phyloP scores from a whole-genome alignment of 202 grass and related monocot genomes.

The Alloteropsis angusta region DNA sequence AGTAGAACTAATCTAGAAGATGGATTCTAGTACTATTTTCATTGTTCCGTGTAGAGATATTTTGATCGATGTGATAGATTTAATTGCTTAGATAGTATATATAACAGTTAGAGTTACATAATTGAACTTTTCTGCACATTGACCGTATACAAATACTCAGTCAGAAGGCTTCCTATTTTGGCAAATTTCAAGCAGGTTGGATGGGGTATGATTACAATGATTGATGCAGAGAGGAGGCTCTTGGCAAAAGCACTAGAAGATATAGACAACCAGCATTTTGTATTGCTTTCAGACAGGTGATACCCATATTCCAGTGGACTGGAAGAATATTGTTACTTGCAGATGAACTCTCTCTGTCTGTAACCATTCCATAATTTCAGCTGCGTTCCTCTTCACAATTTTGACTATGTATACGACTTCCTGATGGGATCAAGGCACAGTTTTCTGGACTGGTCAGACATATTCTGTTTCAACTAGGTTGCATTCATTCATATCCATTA shows the following conservation, averaged over 20 bases:
- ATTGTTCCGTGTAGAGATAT: neutral
- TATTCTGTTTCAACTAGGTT: neutral
- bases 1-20: neutral
- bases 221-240: constrained; percentile 47
- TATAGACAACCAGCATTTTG: constrained; percentile 55
- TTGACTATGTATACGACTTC: constrained; percentile 55
- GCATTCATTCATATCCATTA: constrained; percentile 17
- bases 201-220: constrained; percentile 50
- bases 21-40: neutral
- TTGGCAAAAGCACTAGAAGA: constrained; percentile 53
- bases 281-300: constrained; percentile 66
- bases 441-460: constrained; percentile 54
- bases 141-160: neutral
- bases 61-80: neutral
- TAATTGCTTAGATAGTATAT: neutral
- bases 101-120: neutral
- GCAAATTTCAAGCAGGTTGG: constrained; percentile 11
- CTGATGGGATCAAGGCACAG: constrained; percentile 52
- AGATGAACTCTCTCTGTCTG: neutral
- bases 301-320: neutral
- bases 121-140: neutral
- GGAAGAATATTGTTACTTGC: neutral
- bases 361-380: constrained; percentile 25
- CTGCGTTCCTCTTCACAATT: constrained; percentile 62
- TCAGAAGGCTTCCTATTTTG: neutral